A percentile compares a stretch with the other conserved stretches of the same genome.
Evolutionary conservation across 768 basidiomycete species (phyloP).

Genomic region (Boletus sp.): DNA sequence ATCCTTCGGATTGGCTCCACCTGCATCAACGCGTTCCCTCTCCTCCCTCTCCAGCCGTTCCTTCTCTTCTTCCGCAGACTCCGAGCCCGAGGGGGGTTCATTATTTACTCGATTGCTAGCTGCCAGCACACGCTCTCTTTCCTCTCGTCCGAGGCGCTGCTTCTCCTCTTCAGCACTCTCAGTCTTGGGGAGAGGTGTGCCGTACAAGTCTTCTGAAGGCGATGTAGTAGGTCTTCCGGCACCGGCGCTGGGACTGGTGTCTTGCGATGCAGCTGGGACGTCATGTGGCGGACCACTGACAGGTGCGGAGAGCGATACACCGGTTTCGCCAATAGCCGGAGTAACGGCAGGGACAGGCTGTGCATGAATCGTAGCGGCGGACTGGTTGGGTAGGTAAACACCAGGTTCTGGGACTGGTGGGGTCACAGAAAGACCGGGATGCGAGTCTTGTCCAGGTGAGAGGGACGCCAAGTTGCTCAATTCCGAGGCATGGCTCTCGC

Average conservation of each 20-base stretch:
- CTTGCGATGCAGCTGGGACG: background rate
- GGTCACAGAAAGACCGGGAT: conserved; percentile 41
- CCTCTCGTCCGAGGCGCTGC: conserved; percentile 52
- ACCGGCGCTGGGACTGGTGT: background rate
- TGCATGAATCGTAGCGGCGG: conserved; percentile 16
- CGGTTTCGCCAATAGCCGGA: conserved; percentile 41
- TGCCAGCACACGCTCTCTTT: conserved; percentile 46
- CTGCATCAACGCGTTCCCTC: conserved; percentile 49
- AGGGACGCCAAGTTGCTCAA: conserved; percentile 53
- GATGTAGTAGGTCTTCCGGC: conserved; percentile 26
- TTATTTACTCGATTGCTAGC: conserved; percentile 13
- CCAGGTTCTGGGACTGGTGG: conserved; percentile 37
- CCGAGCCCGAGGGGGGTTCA: conserved; percentile 21
- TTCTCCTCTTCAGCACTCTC: conserved; percentile 70
- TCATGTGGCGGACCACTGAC: conserved; percentile 49
- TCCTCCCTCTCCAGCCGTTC: conserved; percentile 63
- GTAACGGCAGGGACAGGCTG: conserved; percentile 36
- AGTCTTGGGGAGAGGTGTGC: conserved; percentile 27
- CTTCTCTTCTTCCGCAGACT: conserved; percentile 66
- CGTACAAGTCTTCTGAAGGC: conserved; percentile 31
- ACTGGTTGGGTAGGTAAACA: conserved; percentile 24
- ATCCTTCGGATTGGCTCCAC: conserved; percentile 13
- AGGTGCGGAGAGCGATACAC: conserved; percentile 58
- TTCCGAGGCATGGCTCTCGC: conserved; percentile 78
- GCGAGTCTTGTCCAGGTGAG: conserved; percentile 20